These are phyloP conservation scores for Blastobotrys raffinosifermentans DNA, from an alignment of 1,139 yeast genomes.

Conservation along the genomic window DNA sequence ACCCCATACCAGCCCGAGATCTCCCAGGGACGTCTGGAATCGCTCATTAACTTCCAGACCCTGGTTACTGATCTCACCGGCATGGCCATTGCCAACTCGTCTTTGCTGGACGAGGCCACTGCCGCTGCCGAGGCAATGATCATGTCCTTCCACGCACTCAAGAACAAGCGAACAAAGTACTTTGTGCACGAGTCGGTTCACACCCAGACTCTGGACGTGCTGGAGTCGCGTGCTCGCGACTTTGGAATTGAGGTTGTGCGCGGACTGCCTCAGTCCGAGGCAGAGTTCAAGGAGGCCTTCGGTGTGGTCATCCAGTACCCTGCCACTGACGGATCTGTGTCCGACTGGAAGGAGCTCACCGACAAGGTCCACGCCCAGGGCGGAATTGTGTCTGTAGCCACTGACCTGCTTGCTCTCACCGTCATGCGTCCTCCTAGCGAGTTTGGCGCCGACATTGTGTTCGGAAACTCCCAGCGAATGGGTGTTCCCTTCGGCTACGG, in stretches of 20 bases:
- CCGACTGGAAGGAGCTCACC: conserved; percentile 50
- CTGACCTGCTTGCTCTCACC: conserved; percentile 86
- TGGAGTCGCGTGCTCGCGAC: conserved; percentile 72
- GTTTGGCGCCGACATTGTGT: conserved; percentile 87
- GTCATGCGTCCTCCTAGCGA: conserved; percentile 75
- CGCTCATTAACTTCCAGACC: conserved; percentile 86
- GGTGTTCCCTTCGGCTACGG: conserved; percentile 98
- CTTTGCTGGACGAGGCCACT: conserved; percentile 91
- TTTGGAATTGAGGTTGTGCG: conserved; percentile 60
- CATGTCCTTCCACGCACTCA: conserved; percentile 61
- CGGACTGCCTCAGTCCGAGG: conserved; percentile 50
- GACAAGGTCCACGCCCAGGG: conserved; percentile 63
- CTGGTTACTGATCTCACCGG: conserved; percentile 86
- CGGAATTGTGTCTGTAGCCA: conserved; percentile 76
- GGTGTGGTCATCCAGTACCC: conserved; percentile 93
- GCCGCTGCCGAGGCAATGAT: conserved; percentile 99
- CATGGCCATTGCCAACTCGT: conserved; percentile 86
- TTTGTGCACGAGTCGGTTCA: conserved; percentile 74
- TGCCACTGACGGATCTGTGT: conserved; percentile 72
- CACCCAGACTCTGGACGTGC: conserved; percentile 79
- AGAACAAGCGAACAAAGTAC: conserved; percentile 61
- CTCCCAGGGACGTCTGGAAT: conserved; percentile 91
- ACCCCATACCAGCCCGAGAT: conserved; percentile 99
- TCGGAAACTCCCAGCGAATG: conserved; percentile 91
- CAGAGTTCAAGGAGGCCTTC: conserved; percentile 45